Evolutionary conservation across 2,329 filamentous ascomycete species (phyloP), one percentile per base, ranked within the genome.

Genomic region (Pestalotiopsis sp.): DNA sequence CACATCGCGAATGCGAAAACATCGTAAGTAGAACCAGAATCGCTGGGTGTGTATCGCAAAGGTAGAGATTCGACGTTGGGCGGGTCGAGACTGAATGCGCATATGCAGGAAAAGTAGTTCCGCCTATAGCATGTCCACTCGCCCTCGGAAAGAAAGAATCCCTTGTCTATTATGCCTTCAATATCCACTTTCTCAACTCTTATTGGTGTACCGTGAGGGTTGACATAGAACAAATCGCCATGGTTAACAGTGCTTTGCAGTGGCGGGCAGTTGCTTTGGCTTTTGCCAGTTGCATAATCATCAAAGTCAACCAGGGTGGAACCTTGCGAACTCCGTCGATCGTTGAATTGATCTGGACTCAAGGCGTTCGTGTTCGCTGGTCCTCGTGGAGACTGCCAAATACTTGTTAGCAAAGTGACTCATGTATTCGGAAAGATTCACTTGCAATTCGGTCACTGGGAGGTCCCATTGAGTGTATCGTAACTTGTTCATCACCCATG

Each of bases 71-170:
- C 83, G 69, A 89, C 81, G 66, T 81, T 83, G 68, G 84, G 81
- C 1, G 92, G 92, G 52, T 85, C 84, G 27, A 97, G 82, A 13
- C 87, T 87, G 80, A 91, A 97, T 2, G 92, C 93, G 78, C 93
- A 95, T 65, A 91, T 89, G 66, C 96, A 94, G 0, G 93, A 91
- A 78, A 97, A 96, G 80, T 97, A 97, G 78, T 97, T 97, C 59
- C 95, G 88, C 41, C 94, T 87, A 78, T 97, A 97, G 81, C 94
- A 97, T 0, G 94, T 97, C 94, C 94, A 97, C 74, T 95, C 93
- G n/a, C 88, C 86, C 67, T 97, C 94, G 3, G 87, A 87, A 41
- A 90, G 83, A 77, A 97, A 97, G 81, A 97, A 97, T 0, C 94
- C 94, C 75, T 97, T 97, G 78, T 97, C 93, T 69, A 97, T 94